Conservation (phyloP, 805 yeast species). For the Wickerhamomyces sydowiorum region DNA sequence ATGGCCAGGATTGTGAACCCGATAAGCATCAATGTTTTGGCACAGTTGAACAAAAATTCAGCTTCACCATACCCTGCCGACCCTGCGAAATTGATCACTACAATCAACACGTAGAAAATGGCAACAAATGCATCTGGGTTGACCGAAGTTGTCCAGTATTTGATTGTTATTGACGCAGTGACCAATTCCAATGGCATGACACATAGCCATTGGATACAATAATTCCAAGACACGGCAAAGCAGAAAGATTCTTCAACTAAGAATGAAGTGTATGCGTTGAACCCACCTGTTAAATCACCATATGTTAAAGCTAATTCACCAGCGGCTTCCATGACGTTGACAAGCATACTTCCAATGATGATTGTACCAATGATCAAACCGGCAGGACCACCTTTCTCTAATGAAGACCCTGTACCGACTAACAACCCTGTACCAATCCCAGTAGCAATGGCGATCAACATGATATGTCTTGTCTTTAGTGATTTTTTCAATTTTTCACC, state of each 20-base stretch:
- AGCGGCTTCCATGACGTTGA: slow-evolving; percentile 52
- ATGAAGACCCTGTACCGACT: slow-evolving; percentile 60
- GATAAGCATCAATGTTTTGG: slow-evolving; percentile 51
- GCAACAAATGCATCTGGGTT: slow-evolving; percentile 53
- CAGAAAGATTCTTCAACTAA: slow-evolving; percentile 50
- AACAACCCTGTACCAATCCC: slow-evolving; percentile 74
- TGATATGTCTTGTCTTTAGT: slow-evolving; percentile 49
- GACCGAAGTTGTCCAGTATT: slow-evolving; percentile 37
- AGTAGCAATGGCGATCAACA: slow-evolving; percentile 72
- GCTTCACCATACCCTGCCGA: slow-evolving; percentile 67
- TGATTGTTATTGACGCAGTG: slow-evolving; percentile 46
- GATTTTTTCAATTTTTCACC: slow-evolving; percentile 31
- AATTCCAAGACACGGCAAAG: slow-evolving; percentile 57
- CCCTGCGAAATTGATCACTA: slow-evolving; percentile 50
- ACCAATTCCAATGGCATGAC: slow-evolving; percentile 51
- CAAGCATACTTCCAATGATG: slow-evolving; percentile 55
- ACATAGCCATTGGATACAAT: slow-evolving; percentile 49
- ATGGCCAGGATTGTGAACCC: slow-evolving; percentile 55
- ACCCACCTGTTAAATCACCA: slow-evolving; percentile 33
- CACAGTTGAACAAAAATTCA: slow-evolving; percentile 49
- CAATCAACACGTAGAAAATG: slow-evolving; percentile 46
- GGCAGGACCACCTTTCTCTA: slow-evolving; percentile 61
- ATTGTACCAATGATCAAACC: slow-evolving; percentile 52
- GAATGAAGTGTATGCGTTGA: slow-evolving; percentile 31
- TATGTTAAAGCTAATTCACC: slow-evolving; percentile 45